Percentiles rank a stretch among this genome's conserved stretches.
phyloP scores from a whole-genome alignment of 495 filamentous ascomycete species.

The Pseudotulostoma volvatum region DNA sequence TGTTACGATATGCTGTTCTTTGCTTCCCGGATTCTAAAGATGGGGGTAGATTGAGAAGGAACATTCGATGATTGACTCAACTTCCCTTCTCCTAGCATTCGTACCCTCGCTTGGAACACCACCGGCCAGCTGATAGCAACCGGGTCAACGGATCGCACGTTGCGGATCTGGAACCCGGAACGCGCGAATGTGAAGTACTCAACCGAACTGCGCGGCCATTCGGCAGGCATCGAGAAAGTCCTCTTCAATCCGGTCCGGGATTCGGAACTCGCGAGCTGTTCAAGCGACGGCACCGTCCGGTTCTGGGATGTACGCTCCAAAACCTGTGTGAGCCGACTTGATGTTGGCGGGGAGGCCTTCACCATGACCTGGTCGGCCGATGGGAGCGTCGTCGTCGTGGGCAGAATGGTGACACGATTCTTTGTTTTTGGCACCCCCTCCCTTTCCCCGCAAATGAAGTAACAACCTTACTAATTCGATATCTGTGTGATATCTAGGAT shows the following conservation, averaged over 20 bases:
- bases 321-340: slow-evolving; percentile 58
- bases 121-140: slow-evolving; percentile 76
- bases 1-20: too few relatives aligned
- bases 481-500: slow-evolving; percentile 29
- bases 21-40: neutral
- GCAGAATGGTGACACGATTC: slow-evolving; percentile 51
- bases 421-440: too few relatives aligned
- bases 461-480: too few relatives aligned
- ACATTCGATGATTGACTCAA: neutral
- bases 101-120: slow-evolving; percentile 80
- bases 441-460: too few relatives aligned
- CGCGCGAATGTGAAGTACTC: slow-evolving; percentile 62
- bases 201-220: slow-evolving; percentile 73
- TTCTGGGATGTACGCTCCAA: slow-evolving; percentile 90
- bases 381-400: slow-evolving; percentile 64
- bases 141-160: slow-evolving; percentile 61
- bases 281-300: slow-evolving; percentile 67
- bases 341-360: slow-evolving; percentile 68
- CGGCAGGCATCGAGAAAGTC: slow-evolving; percentile 64
- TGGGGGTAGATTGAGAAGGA: neutral
- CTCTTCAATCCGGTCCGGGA: slow-evolving; percentile 82
- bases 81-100: slow-evolving; percentile 26
- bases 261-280: slow-evolving; percentile 73
- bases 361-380: slow-evolving; percentile 80
- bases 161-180: slow-evolving; percentile 88